Evolutionary conservation across 768 basidiomycete genomes (phyloP).

Genomic region (Filobasidium floriforme): DNA sequence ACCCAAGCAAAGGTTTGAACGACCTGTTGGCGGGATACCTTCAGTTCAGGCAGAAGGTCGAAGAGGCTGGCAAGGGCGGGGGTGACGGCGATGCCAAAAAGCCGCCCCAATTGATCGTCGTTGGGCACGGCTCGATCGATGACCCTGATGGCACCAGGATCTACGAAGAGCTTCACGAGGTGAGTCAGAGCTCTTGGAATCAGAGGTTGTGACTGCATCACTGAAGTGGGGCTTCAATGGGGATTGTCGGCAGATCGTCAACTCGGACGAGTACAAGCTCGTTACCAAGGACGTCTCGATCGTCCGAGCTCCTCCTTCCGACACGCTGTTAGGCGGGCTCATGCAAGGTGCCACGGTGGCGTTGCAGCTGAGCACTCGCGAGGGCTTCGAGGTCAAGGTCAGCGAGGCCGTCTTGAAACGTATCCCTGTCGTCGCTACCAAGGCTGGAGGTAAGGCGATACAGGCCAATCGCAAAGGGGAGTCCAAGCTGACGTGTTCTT

Average conservation of each 20-base stretch:
- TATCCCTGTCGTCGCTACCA: slow-evolving; percentile 71
- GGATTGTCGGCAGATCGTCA: slow-evolving; percentile 28
- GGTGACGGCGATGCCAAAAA: slow-evolving; percentile 4
- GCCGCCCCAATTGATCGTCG: slow-evolving; percentile 44
- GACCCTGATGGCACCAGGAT: slow-evolving; percentile 68
- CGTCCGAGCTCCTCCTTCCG: slow-evolving; percentile 63
- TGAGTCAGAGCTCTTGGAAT: slow-evolving; percentile 21
- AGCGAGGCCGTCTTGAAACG: slow-evolving; percentile 79
- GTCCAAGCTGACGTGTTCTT: neutral
- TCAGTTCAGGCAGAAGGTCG: slow-evolving; percentile 65
- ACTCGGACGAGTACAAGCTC: slow-evolving; percentile 29
- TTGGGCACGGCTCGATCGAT: slow-evolving; percentile 77
- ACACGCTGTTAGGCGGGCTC: slow-evolving; percentile 70
- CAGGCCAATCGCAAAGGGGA: too few relatives aligned
- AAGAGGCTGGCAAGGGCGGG: slow-evolving; percentile 18
- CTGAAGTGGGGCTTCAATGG: too few relatives aligned
- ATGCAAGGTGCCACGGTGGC: slow-evolving; percentile 84
- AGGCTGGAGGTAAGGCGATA: slow-evolving; percentile 57
- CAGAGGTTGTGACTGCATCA: neutral
- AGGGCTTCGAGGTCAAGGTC: slow-evolving; percentile 96
- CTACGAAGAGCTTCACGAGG: slow-evolving; percentile 39
- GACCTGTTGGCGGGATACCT: slow-evolving; percentile 63
- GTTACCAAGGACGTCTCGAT: slow-evolving; percentile 54
- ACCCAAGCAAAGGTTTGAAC: slow-evolving; percentile 76
- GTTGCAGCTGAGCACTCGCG: slow-evolving; percentile 81